Evolutionary conservation across 192 early-diverging fungal species (phyloP).

Genomic region (Coemansia sp.): DNA sequence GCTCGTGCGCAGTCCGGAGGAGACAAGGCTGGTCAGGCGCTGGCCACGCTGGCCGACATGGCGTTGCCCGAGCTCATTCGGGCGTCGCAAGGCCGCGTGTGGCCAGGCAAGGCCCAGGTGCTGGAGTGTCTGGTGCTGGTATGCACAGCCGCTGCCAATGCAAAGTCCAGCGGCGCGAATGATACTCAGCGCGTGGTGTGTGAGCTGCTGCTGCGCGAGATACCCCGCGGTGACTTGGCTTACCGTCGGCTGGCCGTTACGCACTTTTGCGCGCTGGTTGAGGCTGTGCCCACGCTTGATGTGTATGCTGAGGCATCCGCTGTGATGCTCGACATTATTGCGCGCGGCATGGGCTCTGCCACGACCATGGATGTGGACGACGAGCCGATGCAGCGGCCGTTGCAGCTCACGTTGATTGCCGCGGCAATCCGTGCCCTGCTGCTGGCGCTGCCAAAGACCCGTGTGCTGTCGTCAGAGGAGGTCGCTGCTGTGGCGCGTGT

Average conservation of each 20-base stretch:
- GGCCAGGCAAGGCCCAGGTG: conserved; percentile 52
- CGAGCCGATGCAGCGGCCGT: conserved; percentile 33
- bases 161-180: not conserved
- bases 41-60: conserved; percentile 15
- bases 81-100: conserved; percentile 37
- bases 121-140: conserved; percentile 39
- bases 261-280: conserved; percentile 26
- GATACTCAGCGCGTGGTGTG: conserved; percentile 14
- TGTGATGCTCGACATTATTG: conserved; percentile 17
- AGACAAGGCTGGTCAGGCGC: not conserved
- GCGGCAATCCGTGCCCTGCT: conserved; percentile 35
- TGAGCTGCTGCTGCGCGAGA: conserved; percentile 34
- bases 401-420: conserved; percentile 43
- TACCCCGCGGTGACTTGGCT: conserved; percentile 22
- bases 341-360: not conserved
- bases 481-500: conserved; percentile 48
- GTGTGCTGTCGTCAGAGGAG: conserved; percentile 41
- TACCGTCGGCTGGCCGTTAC: conserved; percentile 33
- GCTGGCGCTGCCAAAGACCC: conserved; percentile 22
- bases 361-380: conserved; percentile 20
- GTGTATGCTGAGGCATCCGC: conserved; percentile 22
- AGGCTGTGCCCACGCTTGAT: conserved; percentile 16
- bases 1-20: not conserved
- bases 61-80: conserved; percentile 28
- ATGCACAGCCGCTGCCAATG: conserved; percentile 16